Evolutionary conservation across 306 rosid species (phyloP).

Genomic region (Vigna radiata): DNA sequence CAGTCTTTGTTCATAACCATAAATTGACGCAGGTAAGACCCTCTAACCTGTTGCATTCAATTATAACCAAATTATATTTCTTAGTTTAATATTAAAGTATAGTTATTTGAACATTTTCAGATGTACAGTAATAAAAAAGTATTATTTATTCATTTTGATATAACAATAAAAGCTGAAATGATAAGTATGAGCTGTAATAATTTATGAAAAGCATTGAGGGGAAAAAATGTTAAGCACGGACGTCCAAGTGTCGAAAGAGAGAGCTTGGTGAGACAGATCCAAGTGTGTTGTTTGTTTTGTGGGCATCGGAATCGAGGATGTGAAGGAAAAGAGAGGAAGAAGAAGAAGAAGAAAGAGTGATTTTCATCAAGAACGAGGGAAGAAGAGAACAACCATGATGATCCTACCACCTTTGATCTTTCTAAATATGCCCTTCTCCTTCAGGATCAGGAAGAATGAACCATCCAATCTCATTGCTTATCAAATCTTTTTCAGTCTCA

Average conservation of each 20-base stretch:
- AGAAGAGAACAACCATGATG: conserved; percentile 58
- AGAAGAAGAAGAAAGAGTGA: background rate
- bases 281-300: conserved; percentile 26
- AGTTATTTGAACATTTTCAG: too few relatives aligned
- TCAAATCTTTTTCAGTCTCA: conserved; percentile 41
- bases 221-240: background rate
- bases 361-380: conserved; percentile 70
- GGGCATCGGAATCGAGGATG: conserved; percentile 65
- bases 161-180: too few relatives aligned
- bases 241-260: background rate
- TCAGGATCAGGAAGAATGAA: conserved; percentile 40
- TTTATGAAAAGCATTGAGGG: too few relatives aligned
- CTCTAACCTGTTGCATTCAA: background rate
- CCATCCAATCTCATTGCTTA: conserved; percentile 56
- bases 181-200: too few relatives aligned
- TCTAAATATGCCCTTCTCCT: conserved; percentile 60
- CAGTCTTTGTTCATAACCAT: background rate
- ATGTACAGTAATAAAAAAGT: too few relatives aligned
- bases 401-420: conserved; percentile 53
- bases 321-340: background rate
- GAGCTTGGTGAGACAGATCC: background rate
- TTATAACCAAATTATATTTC: background rate
- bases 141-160: too few relatives aligned
- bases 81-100: too few relatives aligned
- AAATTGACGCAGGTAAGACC: background rate